Conservation (phyloP, 1,284 basidiomycete genomes). For the Sparassis latifolia region DNA sequence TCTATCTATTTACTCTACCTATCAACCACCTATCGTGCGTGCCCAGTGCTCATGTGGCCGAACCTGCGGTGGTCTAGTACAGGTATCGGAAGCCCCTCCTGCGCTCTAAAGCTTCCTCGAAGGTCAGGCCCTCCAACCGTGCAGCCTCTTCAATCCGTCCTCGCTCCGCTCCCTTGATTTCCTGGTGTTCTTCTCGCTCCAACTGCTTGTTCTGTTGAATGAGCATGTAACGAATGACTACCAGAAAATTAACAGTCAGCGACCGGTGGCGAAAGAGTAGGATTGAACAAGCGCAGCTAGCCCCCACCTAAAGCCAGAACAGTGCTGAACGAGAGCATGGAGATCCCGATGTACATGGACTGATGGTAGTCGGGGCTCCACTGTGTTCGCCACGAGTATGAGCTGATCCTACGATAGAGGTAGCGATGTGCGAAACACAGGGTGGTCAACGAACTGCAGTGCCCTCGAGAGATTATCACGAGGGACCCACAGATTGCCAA, state of each 20-base stretch:
- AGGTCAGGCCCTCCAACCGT: constrained; percentile 29
- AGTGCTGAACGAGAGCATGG: constrained; percentile 20
- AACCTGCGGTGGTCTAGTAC: constrained; percentile 15
- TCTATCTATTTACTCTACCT: no score
- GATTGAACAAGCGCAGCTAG: neutral
- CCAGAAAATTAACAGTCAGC: neutral
- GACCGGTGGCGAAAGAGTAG: neutral
- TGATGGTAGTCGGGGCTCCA: constrained; percentile 32
- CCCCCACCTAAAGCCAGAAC: constrained; percentile 25
- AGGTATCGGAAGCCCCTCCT: constrained; percentile 38
- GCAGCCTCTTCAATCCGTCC: constrained; percentile 33
- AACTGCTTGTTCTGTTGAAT: constrained; percentile 28
- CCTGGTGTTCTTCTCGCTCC: constrained; percentile 28
- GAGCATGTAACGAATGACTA: constrained; percentile 31
- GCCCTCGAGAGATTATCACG: neutral
- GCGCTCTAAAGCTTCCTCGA: constrained; percentile 31
- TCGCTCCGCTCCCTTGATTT: constrained; percentile 24
- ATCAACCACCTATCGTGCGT: no score
- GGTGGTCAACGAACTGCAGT: neutral
- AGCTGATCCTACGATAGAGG: constrained; percentile 23
- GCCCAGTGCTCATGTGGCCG: no score
- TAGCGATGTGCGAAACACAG: neutral
- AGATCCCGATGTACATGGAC: constrained; percentile 30
- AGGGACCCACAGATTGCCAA: constrained; percentile 30
- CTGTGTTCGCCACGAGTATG: constrained; percentile 30